Conservation (phyloP, 768 basidiomycete genomes). For the Serpula lacrymans region DNA sequence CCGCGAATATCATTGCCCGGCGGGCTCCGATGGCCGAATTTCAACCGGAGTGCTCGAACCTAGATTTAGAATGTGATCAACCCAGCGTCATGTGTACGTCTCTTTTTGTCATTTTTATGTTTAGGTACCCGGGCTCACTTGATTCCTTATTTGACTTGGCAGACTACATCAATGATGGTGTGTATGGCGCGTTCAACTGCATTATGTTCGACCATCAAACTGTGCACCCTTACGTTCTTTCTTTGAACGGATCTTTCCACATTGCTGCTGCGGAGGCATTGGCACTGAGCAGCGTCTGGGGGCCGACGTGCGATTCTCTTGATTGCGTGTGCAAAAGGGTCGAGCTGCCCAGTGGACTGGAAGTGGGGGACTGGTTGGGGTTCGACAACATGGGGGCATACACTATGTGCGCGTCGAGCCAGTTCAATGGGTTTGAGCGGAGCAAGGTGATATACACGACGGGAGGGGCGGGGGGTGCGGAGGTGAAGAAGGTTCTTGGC, state of each 20-base stretch:
- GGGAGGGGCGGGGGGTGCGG: conserved; percentile 50
- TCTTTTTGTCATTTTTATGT: conserved; percentile 15
- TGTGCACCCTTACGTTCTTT: conserved; percentile 80
- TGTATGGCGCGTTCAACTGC: conserved; percentile 96
- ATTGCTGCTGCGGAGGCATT: conserved; percentile 35
- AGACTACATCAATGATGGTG: conserved; percentile 99
- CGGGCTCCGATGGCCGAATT: conserved; percentile 52
- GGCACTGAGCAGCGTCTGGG: conserved; percentile 81
- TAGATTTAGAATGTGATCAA: conserved; percentile 26
- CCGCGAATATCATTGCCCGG: conserved; percentile 90
- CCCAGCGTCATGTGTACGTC: conserved; percentile 88
- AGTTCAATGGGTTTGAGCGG: conserved; percentile 89
- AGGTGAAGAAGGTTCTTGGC: conserved; percentile 50
- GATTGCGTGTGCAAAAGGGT: conserved; percentile 78
- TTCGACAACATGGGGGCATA: conserved; percentile 99
- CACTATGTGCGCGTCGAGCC: conserved; percentile 95
- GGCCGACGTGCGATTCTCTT: conserved; percentile 97
- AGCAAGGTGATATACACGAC: conserved; percentile 79
- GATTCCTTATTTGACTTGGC: conserved; percentile 11
- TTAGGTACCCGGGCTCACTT: not conserved
- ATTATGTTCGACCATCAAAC: conserved; percentile 96
- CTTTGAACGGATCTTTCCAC: conserved; percentile 61
- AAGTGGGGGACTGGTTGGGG: conserved; percentile 97
- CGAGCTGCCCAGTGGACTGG: conserved; percentile 62
- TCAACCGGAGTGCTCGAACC: conserved; percentile 18